Base-by-base conservation (phyloP, 2,329 filamentous ascomycete genomes). In the Xylaria sp. region DNA sequence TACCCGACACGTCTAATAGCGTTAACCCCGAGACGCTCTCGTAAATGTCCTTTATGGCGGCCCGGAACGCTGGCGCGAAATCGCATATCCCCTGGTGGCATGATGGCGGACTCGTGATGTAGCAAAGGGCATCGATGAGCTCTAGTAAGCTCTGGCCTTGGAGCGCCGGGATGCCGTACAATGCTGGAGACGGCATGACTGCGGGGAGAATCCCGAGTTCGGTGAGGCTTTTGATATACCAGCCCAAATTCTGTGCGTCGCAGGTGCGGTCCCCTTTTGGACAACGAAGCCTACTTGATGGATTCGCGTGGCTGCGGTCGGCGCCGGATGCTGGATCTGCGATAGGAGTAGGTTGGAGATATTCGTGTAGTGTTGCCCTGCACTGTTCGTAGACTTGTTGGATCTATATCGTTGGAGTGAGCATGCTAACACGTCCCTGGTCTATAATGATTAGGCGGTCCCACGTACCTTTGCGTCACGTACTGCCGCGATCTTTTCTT, bases 181-280 rank as follows among this genome's bases (percentile, higher is more conserved):
- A 64, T 0, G 68, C 67, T 1, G 70, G 51, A 5, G 79, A 61
- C 0, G 73, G 70, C 9, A 61, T 24, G 30, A 75, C 57, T 0
- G 77, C 75, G 1, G 78, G 77, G 73, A 86, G 72, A 0, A 86
- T 75, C 50, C 80, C 79, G 61, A 86, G 77, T 69, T 86, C 83
- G 59, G 83, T 82, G 61, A 83, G 84, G 0, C 82, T 77, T n/a
- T 86, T 78, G 82, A 87, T 85, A 39, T 86, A 72, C 84, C 85
- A 88, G 2, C 85, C 85, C 0, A 88, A 78, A 61, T 85, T 86
- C 0, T 81, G 81, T 0, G 85, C 84, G 69, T 88, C 86, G 63
- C 85, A 88, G 72, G 78, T 77, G 62, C 83, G 84, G 62, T 81
- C 84, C 0, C 84, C 83, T 65, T 80, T 84, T 17, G 84, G 84